Base-by-base conservation (phyloP, 257 asterid species). In the Gardenia jasminoides region DNA sequence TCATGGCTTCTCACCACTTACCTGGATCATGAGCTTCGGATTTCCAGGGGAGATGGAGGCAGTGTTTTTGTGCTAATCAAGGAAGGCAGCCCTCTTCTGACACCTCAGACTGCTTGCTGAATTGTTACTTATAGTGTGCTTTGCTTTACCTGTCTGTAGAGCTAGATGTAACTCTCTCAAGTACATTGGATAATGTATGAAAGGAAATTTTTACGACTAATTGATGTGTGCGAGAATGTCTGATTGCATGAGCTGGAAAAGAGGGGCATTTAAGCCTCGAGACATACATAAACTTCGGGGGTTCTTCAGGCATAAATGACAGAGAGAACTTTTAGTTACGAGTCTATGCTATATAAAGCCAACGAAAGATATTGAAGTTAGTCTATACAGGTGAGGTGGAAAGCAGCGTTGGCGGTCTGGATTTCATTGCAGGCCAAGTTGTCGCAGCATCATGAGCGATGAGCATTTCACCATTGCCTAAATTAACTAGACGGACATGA, bases 1-100 rank as follows among this genome's bases (percentile, higher is more conserved):
- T 96, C 97, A 13, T 96, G 98, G 99, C 88, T 96, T 80, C 91
- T 96, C 73, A 96, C 98, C 2, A 96, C 99, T 1, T 96, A 91
- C 89, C 93, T 96, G 24, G 98, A 93, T 67, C 68, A 83, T 0
- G 97, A 93, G 82, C 96, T 96, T 69, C 89, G 98, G 6, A 92
- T 96, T 75, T 92, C 98, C 22, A 86, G 97, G 80, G 97, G 97
- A 46, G 98, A 92, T 76, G 98, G 90, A 20, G 99, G 97, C 83
- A 85, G 94, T 83, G 81, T 91, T 5, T 93, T 89, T 81, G 98
- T 93, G 84, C 93, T 92, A 82, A 78, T 96, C 84, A 96, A 92
- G 86, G 96, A 86, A 84, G 90, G 89, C 78, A 87, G 92, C 72
- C 83, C 92, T 77, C 97, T 95, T 72, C 75, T 91, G 91, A 76